A percentile compares a stretch with the other conserved stretches of the same genome.
phyloP scores from a whole-genome alignment of 805 yeast genomes.

The Blastobotrys parvus region DNA sequence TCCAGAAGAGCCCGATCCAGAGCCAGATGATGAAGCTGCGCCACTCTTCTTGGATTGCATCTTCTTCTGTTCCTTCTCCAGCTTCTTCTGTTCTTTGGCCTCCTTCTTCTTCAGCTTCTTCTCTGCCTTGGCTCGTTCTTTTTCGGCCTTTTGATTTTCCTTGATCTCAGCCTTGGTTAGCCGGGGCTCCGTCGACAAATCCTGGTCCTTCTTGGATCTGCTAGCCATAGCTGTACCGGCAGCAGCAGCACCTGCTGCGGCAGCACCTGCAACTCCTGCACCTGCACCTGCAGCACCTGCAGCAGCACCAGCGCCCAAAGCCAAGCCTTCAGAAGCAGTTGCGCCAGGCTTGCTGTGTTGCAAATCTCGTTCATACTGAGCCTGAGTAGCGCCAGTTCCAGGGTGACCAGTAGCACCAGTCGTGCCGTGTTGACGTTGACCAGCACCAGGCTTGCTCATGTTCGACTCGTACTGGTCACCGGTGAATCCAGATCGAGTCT shows the following conservation, averaged over 20 bases:
- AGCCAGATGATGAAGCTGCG: background rate
- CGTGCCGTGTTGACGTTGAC: too few relatives aligned
- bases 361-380: too few relatives aligned
- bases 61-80: background rate
- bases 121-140: background rate
- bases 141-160: background rate
- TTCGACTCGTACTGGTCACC: too few relatives aligned
- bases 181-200: background rate
- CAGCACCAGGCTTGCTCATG: too few relatives aligned
- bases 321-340: too few relatives aligned
- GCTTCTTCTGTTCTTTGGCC: background rate
- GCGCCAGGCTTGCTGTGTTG: too few relatives aligned
- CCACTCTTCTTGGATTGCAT: background rate
- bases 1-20: background rate
- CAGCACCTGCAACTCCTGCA: background rate
- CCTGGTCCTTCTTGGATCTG: background rate
- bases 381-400: too few relatives aligned
- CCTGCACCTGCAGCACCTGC: conserved; percentile 4
- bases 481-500: too few relatives aligned
- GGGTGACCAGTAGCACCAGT: too few relatives aligned
- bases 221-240: conserved; percentile 3
- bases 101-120: background rate
- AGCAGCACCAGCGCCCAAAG: too few relatives aligned
- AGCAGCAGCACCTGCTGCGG: conserved; percentile 1
- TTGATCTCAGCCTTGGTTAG: background rate